A percentile compares a stretch with the other conserved stretches of the same genome.
These are phyloP conservation scores for Silybum marianum DNA, from an alignment of 129 eudicot species.

Conservation along the genomic window DNA sequence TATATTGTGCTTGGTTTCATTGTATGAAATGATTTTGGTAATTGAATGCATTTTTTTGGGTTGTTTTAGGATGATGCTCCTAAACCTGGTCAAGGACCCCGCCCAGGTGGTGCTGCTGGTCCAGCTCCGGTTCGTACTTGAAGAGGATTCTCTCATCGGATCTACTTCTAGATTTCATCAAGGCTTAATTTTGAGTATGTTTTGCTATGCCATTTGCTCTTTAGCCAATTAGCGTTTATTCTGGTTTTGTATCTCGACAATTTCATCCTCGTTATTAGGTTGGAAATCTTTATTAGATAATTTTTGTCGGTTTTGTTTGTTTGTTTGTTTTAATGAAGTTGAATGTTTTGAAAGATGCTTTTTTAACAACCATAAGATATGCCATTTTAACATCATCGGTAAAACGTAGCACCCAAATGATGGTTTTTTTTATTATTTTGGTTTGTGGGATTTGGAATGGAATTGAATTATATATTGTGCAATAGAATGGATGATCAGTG, in stretches of 20 bases:
- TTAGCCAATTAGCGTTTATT: conserved; percentile 9
- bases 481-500: too few species aligned
- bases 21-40: neutral
- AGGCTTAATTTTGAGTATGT: conserved; percentile 11
- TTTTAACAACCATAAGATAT: neutral
- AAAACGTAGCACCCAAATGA: too few species aligned
- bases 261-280: neutral
- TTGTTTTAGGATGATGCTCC: conserved; percentile 63
- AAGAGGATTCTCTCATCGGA: conserved; percentile 5
- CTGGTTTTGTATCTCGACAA: neutral
- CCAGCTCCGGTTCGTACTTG: conserved; percentile 52
- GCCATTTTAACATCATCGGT: too few species aligned
- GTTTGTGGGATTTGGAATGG: too few species aligned
- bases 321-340: neutral
- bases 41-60: neutral
- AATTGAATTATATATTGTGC: too few species aligned
- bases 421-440: too few species aligned
- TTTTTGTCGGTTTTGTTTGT: neutral
- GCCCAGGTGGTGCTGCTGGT: conserved; percentile 57
- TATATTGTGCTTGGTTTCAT: neutral
- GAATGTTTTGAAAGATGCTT: neutral
- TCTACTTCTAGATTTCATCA: conserved; percentile 6
- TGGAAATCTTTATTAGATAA: neutral
- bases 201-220: neutral
- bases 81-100: conserved; percentile 61